Conservation (phyloP, 1,139 yeast genomes). For the Nematodospora anomalae region DNA sequence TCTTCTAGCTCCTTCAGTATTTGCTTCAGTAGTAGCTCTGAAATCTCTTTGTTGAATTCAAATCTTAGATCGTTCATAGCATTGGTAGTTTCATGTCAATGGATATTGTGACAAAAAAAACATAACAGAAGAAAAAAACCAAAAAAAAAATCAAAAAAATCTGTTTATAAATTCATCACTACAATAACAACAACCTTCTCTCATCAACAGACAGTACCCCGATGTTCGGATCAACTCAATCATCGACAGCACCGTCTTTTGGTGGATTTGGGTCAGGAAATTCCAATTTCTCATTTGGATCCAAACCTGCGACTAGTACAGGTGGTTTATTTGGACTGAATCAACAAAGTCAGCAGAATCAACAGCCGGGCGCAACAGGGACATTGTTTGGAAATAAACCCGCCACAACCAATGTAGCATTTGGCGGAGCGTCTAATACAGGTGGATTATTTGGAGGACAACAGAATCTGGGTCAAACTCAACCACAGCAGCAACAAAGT, state of each 20-base stretch:
- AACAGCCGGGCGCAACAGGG: slow-evolving; percentile 14
- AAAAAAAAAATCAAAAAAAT: slow-evolving; percentile 1
- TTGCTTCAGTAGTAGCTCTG: not conserved
- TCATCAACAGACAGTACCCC: slow-evolving; percentile 3
- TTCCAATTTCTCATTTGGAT: slow-evolving; percentile 22
- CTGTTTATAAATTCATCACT: slow-evolving; percentile 2
- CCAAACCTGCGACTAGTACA: slow-evolving; percentile 14
- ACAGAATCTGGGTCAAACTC: slow-evolving; percentile 9
- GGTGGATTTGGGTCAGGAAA: slow-evolving; percentile 22
- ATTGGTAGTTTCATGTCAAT: not conserved
- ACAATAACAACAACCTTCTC: too few species aligned
- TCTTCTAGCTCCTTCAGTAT: slow-evolving; percentile 1
- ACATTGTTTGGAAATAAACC: slow-evolving; percentile 17
- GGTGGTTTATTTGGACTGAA: slow-evolving; percentile 18
- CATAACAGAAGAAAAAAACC: slow-evolving; percentile 3
- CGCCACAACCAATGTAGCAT: slow-evolving; percentile 17
- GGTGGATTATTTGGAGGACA: slow-evolving; percentile 14
- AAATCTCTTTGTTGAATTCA: not conserved
- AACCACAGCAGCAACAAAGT: slow-evolving; percentile 17
- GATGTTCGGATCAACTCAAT: slow-evolving; percentile 21
- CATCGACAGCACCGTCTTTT: slow-evolving; percentile 16
- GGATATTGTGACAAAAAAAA: not conserved
- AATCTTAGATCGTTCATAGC: slow-evolving; percentile 1
- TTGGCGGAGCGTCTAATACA: slow-evolving; percentile 14
- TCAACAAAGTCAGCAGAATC: slow-evolving; percentile 6